Base-by-base conservation (phyloP, 371 early-diverging fungal species). In the Sporodiniella umbellata region DNA sequence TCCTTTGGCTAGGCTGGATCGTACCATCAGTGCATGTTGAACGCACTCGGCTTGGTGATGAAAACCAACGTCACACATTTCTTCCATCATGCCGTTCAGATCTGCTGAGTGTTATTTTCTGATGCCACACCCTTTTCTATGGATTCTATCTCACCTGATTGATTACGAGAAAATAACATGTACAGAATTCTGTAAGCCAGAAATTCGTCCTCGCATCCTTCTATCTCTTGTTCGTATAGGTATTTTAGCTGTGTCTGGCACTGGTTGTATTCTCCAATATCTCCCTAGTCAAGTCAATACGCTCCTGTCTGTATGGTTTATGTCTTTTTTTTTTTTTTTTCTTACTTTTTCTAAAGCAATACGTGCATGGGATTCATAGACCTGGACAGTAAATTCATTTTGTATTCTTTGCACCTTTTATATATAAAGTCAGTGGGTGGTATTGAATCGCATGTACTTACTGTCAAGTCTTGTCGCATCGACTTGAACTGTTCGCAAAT, bases 261-360 rank as follows among this genome's bases (percentile, higher is more conserved):
- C 63, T 96, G 95, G 60, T 98, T 96, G 64, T 87, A 98, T 72
- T 98, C 97, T 39, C 96, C 96, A 18, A 96, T 70, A 66, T 98
- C 98, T 30, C 89, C 83, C 89, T 91, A 46, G 15, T 51, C 17
- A 37, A 17, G 6, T 21, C 14, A 23, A 23, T 21, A 21, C 2
- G 8, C 10, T 40, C 18, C 18, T 40, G 5, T 7, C 7, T 4
- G 21, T 7, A 40, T 21, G 18, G 17, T 1, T 35, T n/a, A n/a
- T n/a, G n/a, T n/a, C n/a, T n/a, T 1, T 19, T 5, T 19, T n/a
- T 19, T 1, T 31, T 25, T 10, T 42, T 26, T 37, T 19, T 1
- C 45, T 38, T 61, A 87, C 89, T 80, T 87, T 93, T 68, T 96
- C 97, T 39, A 98, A 60, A 8, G 98, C 97, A 52, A 98, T 93